A percentile compares a stretch with the other conserved stretches of the same genome.
Evolutionary conservation across 768 basidiomycete species (phyloP).

Genomic region (Tricholoma terreum): DNA sequence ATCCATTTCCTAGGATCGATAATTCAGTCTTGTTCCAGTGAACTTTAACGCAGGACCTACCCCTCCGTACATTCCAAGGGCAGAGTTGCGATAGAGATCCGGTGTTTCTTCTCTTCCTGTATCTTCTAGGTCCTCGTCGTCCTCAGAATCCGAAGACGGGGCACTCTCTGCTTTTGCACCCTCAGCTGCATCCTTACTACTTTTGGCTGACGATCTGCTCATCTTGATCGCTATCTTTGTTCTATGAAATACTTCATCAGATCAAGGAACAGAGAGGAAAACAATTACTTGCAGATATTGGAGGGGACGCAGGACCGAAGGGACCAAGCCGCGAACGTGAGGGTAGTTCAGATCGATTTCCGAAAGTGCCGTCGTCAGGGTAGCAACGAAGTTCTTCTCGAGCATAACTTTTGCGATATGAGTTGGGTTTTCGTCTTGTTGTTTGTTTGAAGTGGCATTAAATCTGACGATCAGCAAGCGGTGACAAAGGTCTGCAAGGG

Average conservation of each 20-base stretch:
- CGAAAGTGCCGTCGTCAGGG: conserved; percentile 81
- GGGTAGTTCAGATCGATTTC: conserved; percentile 97
- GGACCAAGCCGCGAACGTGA: conserved; percentile 81
- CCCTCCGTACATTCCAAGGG: conserved; percentile 92
- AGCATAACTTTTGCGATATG: conserved; percentile 98
- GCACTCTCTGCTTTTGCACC: conserved; percentile 45
- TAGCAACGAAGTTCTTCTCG: conserved; percentile 93
- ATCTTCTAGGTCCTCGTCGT: conserved; percentile 57
- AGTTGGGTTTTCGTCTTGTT: conserved; percentile 73
- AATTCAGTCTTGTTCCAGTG: conserved; percentile 7
- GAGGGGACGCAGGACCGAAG: conserved; percentile 82
- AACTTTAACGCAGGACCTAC: conserved; percentile 44
- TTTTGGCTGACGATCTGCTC: conserved; percentile 72
- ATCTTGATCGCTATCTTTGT: conserved; percentile 98
- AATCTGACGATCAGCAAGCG: conserved; percentile 81
- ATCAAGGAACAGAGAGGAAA: background rate
- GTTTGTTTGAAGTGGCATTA: conserved; percentile 53
- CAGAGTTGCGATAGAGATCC: conserved; percentile 93
- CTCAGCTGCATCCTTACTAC: conserved; percentile 50
- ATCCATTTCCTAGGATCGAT: conserved; percentile 71
- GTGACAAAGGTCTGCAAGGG: conserved; percentile 83
- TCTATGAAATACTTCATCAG: conserved; percentile 38
- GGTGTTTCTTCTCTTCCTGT: conserved; percentile 75
- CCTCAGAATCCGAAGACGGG: conserved; percentile 57
- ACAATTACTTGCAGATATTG: conserved; percentile 72